A percentile compares a stretch with the other conserved stretches of the same genome.
phyloP scores from a whole-genome alignment of 2,329 filamentous ascomycete species.

The Capronia americana region DNA sequence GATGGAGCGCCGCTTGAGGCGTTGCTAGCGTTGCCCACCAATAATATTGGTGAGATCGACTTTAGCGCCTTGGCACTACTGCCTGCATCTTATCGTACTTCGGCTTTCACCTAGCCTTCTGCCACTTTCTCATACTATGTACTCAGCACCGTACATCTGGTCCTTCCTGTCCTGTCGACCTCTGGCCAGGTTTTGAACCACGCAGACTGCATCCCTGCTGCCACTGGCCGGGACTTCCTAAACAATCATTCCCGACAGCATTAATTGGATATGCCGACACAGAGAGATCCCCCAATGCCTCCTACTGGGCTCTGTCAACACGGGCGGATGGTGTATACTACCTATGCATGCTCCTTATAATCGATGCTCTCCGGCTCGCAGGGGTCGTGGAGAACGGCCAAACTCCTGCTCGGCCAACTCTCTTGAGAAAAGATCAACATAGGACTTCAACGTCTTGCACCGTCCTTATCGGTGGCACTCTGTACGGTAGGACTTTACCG shows the following conservation, averaged over 20 bases:
- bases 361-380: not conserved
- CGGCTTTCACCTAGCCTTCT: too few species aligned
- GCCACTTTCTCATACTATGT: too few species aligned
- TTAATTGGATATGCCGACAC: too few species aligned
- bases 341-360: not conserved
- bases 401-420: not conserved
- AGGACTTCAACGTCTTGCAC: not conserved
- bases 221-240: too few species aligned
- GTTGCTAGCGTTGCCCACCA: constrained; percentile 1
- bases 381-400: constrained; percentile 7
- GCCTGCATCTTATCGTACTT: too few species aligned
- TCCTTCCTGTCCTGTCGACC: too few species aligned
- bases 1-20: not conserved
- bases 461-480: constrained; percentile 8
- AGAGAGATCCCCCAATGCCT: too few species aligned
- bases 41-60: not conserved
- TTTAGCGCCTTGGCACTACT: too few species aligned
- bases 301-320: not conserved
- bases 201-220: not conserved
- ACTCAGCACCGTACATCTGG: too few species aligned
- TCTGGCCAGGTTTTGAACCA: not conserved
- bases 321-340: not conserved
- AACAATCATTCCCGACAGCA: too few species aligned
- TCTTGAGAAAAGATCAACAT: constrained; percentile 5
- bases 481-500: constrained; percentile 11